phyloP scores from a whole-genome alignment of 2,329 filamentous ascomycete genomes.

The Samsoniella hepiali region DNA sequence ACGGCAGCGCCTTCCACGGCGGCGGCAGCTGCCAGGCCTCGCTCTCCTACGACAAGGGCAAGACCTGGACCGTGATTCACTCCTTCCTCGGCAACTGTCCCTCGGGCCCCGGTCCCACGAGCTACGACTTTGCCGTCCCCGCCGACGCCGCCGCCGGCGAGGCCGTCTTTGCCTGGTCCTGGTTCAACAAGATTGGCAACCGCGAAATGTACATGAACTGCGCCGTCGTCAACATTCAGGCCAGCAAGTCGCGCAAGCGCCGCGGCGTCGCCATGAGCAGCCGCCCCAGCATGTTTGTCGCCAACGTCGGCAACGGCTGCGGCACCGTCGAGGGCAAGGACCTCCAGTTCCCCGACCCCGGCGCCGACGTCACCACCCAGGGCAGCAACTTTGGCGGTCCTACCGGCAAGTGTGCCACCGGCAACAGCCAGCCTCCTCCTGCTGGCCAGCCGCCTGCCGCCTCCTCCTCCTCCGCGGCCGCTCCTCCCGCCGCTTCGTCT shows the following conservation, averaged over 20 bases:
- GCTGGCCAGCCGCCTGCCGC: constrained; percentile 10
- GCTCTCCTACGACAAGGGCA: constrained; percentile 69
- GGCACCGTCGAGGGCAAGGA: constrained; percentile 55
- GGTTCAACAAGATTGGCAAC: constrained; percentile 59
- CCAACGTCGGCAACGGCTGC: constrained; percentile 44
- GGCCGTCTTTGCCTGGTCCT: constrained; percentile 71
- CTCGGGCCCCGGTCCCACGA: constrained; percentile 37
- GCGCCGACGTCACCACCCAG: constrained; percentile 42
- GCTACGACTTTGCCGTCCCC: constrained; percentile 66
- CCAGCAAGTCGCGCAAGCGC: constrained; percentile 33
- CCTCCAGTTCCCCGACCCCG: constrained; percentile 64
- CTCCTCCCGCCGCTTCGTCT: background rate
- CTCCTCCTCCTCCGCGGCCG: too few relatives aligned
- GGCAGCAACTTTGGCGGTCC: constrained; percentile 28
- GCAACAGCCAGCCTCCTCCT: constrained; percentile 17
- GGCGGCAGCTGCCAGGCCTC: constrained; percentile 76
- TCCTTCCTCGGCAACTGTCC: constrained; percentile 56
- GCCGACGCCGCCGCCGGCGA: constrained; percentile 57
- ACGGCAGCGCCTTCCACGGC: constrained; percentile 59
- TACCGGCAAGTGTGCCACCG: constrained; percentile 15
- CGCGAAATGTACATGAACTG: constrained; percentile 73
- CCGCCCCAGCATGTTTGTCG: constrained; percentile 67
- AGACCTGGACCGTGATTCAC: constrained; percentile 65
- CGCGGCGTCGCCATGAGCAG: constrained; percentile 42
- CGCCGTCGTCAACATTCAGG: constrained; percentile 62